Conservation (phyloP, 805 yeast species). For the Wickerhamia fluorescens region DNA sequence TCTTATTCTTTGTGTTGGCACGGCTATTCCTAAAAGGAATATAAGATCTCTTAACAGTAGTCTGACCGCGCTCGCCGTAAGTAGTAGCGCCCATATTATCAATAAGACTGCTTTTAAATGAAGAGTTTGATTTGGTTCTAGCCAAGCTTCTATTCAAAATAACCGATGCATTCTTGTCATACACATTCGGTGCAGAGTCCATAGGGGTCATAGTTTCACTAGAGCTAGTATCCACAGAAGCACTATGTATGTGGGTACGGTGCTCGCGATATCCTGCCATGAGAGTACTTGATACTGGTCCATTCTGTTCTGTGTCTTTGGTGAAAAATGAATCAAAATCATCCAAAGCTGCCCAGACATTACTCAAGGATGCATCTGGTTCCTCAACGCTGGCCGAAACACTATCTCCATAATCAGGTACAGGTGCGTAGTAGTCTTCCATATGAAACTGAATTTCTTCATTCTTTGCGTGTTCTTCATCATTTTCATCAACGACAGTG, state of each 20-base stretch:
- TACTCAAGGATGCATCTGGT: constrained; percentile 69
- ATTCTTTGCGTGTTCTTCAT: constrained; percentile 27
- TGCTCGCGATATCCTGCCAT: constrained; percentile 1
- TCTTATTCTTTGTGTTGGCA: constrained; percentile 9
- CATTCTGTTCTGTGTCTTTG: constrained; percentile 36
- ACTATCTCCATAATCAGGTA: constrained; percentile 35
- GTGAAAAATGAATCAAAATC: constrained; percentile 86
- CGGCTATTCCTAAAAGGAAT: constrained; percentile 35
- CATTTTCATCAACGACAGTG: constrained; percentile 18
- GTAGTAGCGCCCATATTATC: constrained; percentile 36
- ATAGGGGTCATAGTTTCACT: constrained; percentile 45
- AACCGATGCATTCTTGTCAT: constrained; percentile 74
- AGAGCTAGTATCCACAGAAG: constrained; percentile 57
- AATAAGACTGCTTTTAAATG: constrained; percentile 69
- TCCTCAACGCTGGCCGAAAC: constrained; percentile 48
- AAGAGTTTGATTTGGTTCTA: constrained; percentile 65
- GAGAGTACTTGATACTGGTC: constrained; percentile 18
- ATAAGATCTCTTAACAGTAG: constrained; percentile 24
- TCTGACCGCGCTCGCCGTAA: constrained; percentile 8
- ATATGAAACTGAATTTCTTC: constrained; percentile 46
- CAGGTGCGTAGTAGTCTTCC: constrained; percentile 47
- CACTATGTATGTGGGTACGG: constrained; percentile 33
- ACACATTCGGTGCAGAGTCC: constrained; percentile 70
- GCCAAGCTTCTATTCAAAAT: constrained; percentile 68
- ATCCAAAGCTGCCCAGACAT: constrained; percentile 90